These are phyloP conservation scores for Naganishia antarctica DNA, from an alignment of 768 basidiomycete species.

Conservation along the genomic window DNA sequence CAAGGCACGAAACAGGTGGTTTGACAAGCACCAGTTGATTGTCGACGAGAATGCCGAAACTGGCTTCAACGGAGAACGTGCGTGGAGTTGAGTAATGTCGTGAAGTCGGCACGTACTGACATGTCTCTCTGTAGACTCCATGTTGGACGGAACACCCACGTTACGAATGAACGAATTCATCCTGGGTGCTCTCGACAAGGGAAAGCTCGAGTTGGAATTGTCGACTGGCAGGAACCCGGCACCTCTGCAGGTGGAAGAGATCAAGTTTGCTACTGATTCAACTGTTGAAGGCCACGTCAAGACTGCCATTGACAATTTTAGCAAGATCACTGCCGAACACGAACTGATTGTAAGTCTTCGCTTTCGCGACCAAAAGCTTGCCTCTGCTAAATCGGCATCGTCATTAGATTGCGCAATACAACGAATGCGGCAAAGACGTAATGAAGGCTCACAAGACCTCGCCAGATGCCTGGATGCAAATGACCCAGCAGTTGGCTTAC, in stretches of 20 bases:
- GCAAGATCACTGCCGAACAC: constrained; percentile 68
- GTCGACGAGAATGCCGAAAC: constrained; percentile 93
- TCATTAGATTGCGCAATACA: constrained; percentile 70
- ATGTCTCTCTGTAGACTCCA: constrained; percentile 35
- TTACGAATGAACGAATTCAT: constrained; percentile 92
- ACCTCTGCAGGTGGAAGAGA: constrained; percentile 57
- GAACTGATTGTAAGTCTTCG: constrained; percentile 63
- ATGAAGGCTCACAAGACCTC: constrained; percentile 82
- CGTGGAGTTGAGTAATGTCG: constrained; percentile 37
- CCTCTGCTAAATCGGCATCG: no score
- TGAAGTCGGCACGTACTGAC: neutral
- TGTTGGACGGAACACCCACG: constrained; percentile 82
- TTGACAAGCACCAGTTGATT: constrained; percentile 93
- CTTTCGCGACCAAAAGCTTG: no score
- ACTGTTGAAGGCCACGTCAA: constrained; percentile 57
- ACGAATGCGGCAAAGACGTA: constrained; percentile 78
- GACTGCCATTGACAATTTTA: constrained; percentile 64
- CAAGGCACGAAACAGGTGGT: constrained; percentile 84
- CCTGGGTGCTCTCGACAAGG: constrained; percentile 65
- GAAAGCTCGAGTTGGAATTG: constrained; percentile 72
- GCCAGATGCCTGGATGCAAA: constrained; percentile 91
- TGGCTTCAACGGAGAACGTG: constrained; percentile 90
- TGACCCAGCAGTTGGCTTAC: constrained; percentile 94
- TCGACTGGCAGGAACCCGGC: constrained; percentile 36
- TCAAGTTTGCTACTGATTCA: constrained; percentile 65